Conservation (phyloP, 1,139 yeast species). For the Yamadazyma triangularis region DNA sequence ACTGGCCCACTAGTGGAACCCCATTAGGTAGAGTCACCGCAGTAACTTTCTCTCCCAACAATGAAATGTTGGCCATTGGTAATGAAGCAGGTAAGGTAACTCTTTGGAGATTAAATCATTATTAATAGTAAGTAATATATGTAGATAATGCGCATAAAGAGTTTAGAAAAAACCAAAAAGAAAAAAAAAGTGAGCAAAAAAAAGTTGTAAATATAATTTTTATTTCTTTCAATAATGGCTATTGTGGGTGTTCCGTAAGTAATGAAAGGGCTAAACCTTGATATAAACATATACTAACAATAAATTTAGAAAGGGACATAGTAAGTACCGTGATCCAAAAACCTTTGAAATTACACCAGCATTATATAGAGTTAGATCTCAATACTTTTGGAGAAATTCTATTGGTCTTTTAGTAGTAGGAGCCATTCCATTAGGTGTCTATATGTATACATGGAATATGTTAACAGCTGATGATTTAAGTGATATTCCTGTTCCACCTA, state of each 20-base stretch:
- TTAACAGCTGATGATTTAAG: constrained; percentile 79
- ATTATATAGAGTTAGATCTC: constrained; percentile 81
- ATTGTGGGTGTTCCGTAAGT: constrained; percentile 40
- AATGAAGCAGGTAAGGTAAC: constrained; percentile 90
- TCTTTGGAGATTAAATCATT: constrained; percentile 85
- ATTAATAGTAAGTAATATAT: constrained; percentile 22
- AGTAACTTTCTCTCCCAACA: constrained; percentile 75
- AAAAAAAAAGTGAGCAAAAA: too few relatives aligned
- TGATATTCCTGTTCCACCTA: constrained; percentile 92
- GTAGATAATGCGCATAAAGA: too few relatives aligned
- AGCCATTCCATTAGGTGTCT: constrained; percentile 65
- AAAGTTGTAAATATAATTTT: too few relatives aligned
- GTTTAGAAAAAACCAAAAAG: too few relatives aligned
- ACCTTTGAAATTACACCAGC: constrained; percentile 94
- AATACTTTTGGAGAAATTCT: constrained; percentile 76
- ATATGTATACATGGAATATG: constrained; percentile 59
- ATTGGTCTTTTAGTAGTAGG: constrained; percentile 54
- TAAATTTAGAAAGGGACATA: constrained; percentile 24
- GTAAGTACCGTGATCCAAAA: constrained; percentile 62
- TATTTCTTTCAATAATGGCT: constrained; percentile 19
- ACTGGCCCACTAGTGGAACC: constrained; percentile 98
- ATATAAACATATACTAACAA: constrained; percentile 2
- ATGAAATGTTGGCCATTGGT: constrained; percentile 83
- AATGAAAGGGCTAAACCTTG: constrained; percentile 1
- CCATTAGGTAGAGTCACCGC: constrained; percentile 91